A percentile compares a stretch with the other conserved stretches of the same genome.
Evolutionary conservation across 345 rosid species (phyloP).

Genomic region (Lepidium didymum): DNA sequence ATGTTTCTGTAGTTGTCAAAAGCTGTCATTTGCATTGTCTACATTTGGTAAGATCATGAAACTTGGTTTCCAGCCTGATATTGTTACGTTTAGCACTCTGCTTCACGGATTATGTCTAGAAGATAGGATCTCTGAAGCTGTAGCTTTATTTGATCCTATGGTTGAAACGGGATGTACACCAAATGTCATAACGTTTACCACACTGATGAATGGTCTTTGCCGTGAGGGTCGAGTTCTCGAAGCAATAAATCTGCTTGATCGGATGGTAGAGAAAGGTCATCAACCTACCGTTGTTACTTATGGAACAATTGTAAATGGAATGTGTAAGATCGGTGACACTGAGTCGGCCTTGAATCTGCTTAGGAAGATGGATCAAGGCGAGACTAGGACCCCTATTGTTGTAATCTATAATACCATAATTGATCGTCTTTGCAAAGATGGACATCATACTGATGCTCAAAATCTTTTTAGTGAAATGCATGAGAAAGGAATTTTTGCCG

Average conservation of each 20-base stretch:
- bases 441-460: neutral
- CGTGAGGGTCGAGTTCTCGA: neutral
- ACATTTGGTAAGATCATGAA: neutral
- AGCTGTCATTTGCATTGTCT: neutral
- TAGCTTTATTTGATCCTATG: neutral
- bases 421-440: conserved; percentile 2
- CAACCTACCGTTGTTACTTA: neutral
- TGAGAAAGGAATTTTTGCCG: neutral
- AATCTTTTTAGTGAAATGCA: neutral
- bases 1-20: neutral
- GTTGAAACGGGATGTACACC: neutral
- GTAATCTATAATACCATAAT: neutral
- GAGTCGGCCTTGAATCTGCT: neutral
- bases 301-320: neutral
- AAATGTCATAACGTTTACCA: neutral
- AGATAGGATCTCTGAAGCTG: neutral
- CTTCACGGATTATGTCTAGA: neutral
- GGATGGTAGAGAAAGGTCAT: neutral
- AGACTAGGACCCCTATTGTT: neutral
- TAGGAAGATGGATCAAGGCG: neutral
- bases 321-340: neutral
- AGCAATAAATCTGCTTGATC: neutral
- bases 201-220: neutral
- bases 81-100: neutral
- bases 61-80: neutral